Conservation (phyloP, 2,329 filamentous ascomycete genomes). For the Colletotrichum higginsianum region DNA sequence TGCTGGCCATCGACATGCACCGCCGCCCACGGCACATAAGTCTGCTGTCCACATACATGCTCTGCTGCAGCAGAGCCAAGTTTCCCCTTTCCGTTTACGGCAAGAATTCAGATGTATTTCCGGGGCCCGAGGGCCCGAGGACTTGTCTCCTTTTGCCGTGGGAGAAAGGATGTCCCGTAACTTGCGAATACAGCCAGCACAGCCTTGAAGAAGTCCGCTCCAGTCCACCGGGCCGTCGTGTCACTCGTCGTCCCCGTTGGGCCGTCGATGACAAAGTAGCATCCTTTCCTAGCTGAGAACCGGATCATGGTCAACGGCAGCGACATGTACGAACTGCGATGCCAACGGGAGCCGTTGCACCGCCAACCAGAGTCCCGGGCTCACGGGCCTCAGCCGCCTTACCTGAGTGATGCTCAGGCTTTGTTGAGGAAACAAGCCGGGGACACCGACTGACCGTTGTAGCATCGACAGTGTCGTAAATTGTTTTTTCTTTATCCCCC, state of each 20-base stretch:
- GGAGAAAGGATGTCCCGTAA: neutral
- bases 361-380: slow-evolving; percentile 1
- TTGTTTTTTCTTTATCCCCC: slow-evolving; percentile 15
- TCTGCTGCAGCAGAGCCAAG: slow-evolving; percentile 4
- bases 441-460: neutral
- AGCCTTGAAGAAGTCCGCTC: slow-evolving; percentile 15
- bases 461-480: neutral
- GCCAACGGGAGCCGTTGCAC: slow-evolving; percentile 15
- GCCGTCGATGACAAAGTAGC: slow-evolving; percentile 5
- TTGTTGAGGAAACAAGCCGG: neutral
- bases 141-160: neutral
- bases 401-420: neutral
- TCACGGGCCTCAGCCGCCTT: slow-evolving; percentile 1
- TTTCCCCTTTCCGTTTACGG: neutral
- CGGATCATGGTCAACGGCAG: neutral
- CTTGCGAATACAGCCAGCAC: slow-evolving; percentile 15
- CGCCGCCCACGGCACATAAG: too few relatives aligned
- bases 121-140: slow-evolving; percentile 23
- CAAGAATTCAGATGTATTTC: neutral
- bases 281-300: slow-evolving; percentile 37
- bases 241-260: neutral
- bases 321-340: slow-evolving; percentile 3
- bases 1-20: too few relatives aligned
- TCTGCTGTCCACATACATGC: too few relatives aligned
- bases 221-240: slow-evolving; percentile 10